Evolutionary conservation across 495 filamentous ascomycete genomes (phyloP).

Genomic region (Hyaloscypha hepaticicola): DNA sequence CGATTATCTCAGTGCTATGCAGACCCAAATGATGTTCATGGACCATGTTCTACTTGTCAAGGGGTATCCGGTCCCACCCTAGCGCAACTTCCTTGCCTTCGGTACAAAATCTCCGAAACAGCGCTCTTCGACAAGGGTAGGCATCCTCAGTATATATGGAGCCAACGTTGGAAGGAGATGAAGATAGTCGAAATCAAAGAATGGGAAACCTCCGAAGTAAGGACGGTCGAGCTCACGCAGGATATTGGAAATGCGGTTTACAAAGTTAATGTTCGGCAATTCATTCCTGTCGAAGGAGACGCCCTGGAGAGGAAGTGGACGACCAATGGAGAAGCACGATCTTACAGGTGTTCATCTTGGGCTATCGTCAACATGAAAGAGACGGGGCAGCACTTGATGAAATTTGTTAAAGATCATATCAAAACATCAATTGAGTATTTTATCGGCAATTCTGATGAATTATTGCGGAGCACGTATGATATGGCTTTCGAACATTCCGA

Average conservation of each 20-base stretch:
- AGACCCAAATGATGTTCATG: neutral
- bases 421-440: conserved; percentile 41
- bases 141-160: conserved; percentile 16
- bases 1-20: neutral
- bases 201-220: conserved; percentile 20
- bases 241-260: conserved; percentile 15
- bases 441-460: conserved; percentile 36
- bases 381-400: conserved; percentile 40
- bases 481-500: conserved; percentile 38
- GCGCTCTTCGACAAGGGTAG: conserved; percentile 14
- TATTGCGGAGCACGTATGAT: conserved; percentile 44
- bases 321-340: conserved; percentile 36
- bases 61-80: neutral
- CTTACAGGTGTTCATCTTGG: conserved; percentile 41
- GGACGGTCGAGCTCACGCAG: conserved; percentile 25
- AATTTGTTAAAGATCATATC: conserved; percentile 43
- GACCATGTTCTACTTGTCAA: neutral
- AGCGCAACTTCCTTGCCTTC: conserved; percentile 2
- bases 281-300: conserved; percentile 18
- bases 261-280: conserved; percentile 17
- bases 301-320: conserved; percentile 10
- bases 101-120: conserved; percentile 24
- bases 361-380: conserved; percentile 50
- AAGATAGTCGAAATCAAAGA: conserved; percentile 25
- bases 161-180: conserved; percentile 26